Base-by-base conservation (phyloP, 1,284 basidiomycete species). In the Naganishia sp. region DNA sequence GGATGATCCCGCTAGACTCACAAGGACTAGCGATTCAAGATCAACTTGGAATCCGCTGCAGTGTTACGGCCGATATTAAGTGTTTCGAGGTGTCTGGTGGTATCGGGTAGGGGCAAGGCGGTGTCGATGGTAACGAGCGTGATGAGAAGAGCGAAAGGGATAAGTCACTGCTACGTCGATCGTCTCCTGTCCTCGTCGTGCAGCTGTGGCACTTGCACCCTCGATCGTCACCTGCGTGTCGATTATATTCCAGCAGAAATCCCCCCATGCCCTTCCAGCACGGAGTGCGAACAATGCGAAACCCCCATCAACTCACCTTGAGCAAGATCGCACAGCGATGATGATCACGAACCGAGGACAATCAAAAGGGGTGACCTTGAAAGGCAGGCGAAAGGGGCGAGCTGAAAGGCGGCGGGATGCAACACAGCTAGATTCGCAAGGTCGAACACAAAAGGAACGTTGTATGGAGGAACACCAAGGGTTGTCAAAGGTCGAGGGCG, bases 261-360 rank as follows among this genome's bases (percentile, higher is more conserved):
- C 25, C 50, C 25, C 50, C 31, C 9, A 31, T 46, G 18, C 18
- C 45, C 18, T 46, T 28, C 39, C 28, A 31, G 21, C n/a, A 52
- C 50, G 15, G 48, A 28, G 10, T 39, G 21, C 23, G 59, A 42
- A 61, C 36, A 52, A 61, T 28, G n/a, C 16, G 6, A 39, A 39
- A 13, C 0, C 4, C 36, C 10, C 11, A 28, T 11, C n/a, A 39
- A 61, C 59, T 61, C 36, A 61, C 59, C 59, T 61, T 42, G 44
- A 28, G 28, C 31, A 21, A 36, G 53, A 52, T 61, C 59, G 59
- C 59, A 61, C 59, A 61, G 59, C 59, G 59, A 61, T 42, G 15
- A 43, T 18, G 59, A 25, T 48, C 23, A 33, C 49, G 50, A 33
- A 42, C 59, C 59, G 25, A 61, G 33, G 25, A 48, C 50, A 52